These are phyloP conservation scores for Cystobasidium onofrii DNA, from an alignment of 768 basidiomycete genomes.

Conservation along the genomic window DNA sequence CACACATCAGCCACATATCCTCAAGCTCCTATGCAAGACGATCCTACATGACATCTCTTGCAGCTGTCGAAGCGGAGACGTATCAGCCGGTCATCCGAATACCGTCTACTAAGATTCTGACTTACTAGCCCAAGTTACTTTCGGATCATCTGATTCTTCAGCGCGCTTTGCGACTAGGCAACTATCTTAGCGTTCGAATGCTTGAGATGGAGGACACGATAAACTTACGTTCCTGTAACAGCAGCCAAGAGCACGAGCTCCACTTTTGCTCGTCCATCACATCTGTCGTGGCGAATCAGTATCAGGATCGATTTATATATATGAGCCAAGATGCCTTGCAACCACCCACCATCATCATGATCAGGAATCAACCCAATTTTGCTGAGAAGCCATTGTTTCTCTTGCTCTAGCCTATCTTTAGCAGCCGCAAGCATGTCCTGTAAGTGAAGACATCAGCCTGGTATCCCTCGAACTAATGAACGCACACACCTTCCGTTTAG, in stretches of 20 bases:
- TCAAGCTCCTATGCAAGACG: conserved; percentile 42
- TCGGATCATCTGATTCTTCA: conserved; percentile 21
- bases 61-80: conserved; percentile 5
- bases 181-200: not conserved
- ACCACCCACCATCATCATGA: conserved; percentile 49
- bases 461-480: too few species aligned
- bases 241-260: conserved; percentile 37
- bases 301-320: too few species aligned
- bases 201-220: conserved; percentile 19
- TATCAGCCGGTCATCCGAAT: not conserved
- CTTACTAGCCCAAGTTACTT: not conserved
- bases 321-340: not conserved
- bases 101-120: not conserved
- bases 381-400: conserved; percentile 70
- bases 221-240: conserved; percentile 36
- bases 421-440: not conserved
- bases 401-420: conserved; percentile 57
- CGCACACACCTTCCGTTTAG: conserved; percentile 52
- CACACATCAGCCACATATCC: conserved; percentile 44
- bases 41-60: conserved; percentile 15
- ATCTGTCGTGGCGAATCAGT: too few species aligned
- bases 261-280: conserved; percentile 72
- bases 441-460: not conserved
- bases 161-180: conserved; percentile 13
- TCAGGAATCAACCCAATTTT: conserved; percentile 73